phyloP scores from a whole-genome alignment of 139 green algal species.

The Auxenochlorella pyrenoidosa region DNA sequence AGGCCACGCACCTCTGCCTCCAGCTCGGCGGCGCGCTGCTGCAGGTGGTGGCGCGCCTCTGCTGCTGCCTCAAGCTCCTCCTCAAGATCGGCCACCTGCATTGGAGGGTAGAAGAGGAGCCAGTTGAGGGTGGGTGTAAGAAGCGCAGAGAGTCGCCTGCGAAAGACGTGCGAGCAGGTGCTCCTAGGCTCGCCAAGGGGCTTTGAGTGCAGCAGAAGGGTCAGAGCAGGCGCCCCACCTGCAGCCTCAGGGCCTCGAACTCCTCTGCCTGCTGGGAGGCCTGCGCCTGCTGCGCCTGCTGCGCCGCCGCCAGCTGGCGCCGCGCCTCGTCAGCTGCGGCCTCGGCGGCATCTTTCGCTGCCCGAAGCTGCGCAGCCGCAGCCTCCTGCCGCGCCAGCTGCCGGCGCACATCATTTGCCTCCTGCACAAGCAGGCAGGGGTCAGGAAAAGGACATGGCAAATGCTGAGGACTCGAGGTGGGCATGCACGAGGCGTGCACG shows the following conservation, averaged over 20 bases:
- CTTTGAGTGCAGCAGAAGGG: too few species aligned
- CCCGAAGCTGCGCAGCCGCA: background rate
- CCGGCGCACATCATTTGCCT: background rate
- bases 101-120: too few species aligned
- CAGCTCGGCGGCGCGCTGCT: background rate
- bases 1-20: background rate
- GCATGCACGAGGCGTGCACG: too few species aligned
- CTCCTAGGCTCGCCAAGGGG: too few species aligned
- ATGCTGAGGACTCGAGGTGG: too few species aligned
- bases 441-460: too few species aligned
- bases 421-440: background rate
- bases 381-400: slow-evolving; percentile 1
- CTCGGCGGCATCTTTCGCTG: background rate
- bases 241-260: background rate
- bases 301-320: background rate
- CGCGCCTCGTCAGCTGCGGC: background rate
- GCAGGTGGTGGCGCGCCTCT: background rate
- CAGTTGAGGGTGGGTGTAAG: too few species aligned
- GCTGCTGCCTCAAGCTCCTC: background rate
- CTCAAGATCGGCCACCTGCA: background rate
- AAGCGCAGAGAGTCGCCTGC: too few species aligned
- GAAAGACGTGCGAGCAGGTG: too few species aligned
- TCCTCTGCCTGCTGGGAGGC: background rate
- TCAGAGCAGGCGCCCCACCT: background rate
- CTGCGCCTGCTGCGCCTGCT: background rate